Percentiles rank a stretch among this genome's conserved stretches.
These are phyloP conservation scores for Paulownia fortunei DNA, from an alignment of 257 asterid genomes.

Conservation along the genomic window DNA sequence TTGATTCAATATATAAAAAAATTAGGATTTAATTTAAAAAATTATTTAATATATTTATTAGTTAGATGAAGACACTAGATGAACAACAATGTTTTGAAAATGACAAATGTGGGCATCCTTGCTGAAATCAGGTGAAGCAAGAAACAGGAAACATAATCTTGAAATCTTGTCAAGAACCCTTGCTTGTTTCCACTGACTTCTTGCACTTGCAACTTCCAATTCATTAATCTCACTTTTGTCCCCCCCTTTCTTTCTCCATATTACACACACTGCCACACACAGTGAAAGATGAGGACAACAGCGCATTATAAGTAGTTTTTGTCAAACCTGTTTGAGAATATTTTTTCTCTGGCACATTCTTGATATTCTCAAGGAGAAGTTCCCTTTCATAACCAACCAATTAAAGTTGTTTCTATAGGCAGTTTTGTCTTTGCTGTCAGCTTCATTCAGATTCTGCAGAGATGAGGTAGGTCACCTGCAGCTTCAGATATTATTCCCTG, in stretches of 20 bases:
- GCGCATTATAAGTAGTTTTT: background rate
- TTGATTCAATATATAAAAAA: too few species aligned
- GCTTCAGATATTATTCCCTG: slow-evolving; percentile 35
- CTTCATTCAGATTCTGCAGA: slow-evolving; percentile 32
- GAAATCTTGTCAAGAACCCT: slow-evolving; percentile 27
- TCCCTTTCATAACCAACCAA: slow-evolving; percentile 42
- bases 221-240: slow-evolving; percentile 10
- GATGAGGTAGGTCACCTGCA: slow-evolving; percentile 51
- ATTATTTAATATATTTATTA: slow-evolving; percentile 15
- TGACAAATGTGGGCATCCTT: slow-evolving; percentile 20
- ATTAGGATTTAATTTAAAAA: too few species aligned
- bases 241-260: slow-evolving; percentile 15
- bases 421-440: slow-evolving; percentile 30
- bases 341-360: slow-evolving; percentile 28
- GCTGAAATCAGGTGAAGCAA: slow-evolving; percentile 35
- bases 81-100: too few species aligned
- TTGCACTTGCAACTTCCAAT: slow-evolving; percentile 11
- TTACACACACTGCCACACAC: slow-evolving; percentile 17
- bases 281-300: too few species aligned
- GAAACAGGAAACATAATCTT: slow-evolving; percentile 37
- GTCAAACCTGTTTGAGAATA: slow-evolving; percentile 34
- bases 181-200: slow-evolving; percentile 23
- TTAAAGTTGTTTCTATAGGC: slow-evolving; percentile 20
- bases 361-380: slow-evolving; percentile 42
- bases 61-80: slow-evolving; percentile 24